These are phyloP conservation scores for Fusarium nanum DNA, from an alignment of 2,329 filamentous ascomycete species.

Conservation along the genomic window DNA sequence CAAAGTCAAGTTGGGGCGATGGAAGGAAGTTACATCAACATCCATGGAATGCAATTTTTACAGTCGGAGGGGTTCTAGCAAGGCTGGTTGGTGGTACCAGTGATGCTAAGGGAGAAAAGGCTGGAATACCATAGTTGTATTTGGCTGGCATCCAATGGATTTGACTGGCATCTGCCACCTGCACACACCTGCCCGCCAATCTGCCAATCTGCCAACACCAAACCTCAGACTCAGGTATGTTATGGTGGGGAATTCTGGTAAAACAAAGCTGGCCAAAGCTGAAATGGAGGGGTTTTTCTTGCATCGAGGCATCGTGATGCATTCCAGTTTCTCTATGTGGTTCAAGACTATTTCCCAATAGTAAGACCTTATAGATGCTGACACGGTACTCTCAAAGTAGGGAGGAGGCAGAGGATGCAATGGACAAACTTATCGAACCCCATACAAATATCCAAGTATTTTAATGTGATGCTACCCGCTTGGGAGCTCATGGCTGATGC, in stretches of 20 bases:
- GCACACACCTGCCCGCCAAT: conserved; percentile 25
- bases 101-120: conserved; percentile 36
- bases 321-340: conserved; percentile 44
- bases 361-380: conserved; percentile 8
- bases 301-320: conserved; percentile 40
- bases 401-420: conserved; percentile 15
- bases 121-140: conserved; percentile 33
- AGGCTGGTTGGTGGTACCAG: conserved; percentile 41
- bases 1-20: conserved; percentile 30
- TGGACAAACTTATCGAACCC: neutral
- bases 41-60: conserved; percentile 50
- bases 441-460: neutral
- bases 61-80: conserved; percentile 40
- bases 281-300: conserved; percentile 22
- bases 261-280: conserved; percentile 24
- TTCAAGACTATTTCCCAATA: conserved; percentile 19
- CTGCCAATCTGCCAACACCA: conserved; percentile 16
- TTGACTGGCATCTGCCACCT: conserved; percentile 42
- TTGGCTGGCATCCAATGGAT: conserved; percentile 27
- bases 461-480: neutral
- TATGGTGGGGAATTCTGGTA: conserved; percentile 33
- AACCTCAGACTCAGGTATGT: conserved; percentile 23
- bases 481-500: neutral
- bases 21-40: conserved; percentile 10
- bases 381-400: conserved; percentile 20